These are phyloP conservation scores for Chlamydomonas reinhardtii DNA, from an alignment of 163 green algal species.

Conservation along the genomic window DNA sequence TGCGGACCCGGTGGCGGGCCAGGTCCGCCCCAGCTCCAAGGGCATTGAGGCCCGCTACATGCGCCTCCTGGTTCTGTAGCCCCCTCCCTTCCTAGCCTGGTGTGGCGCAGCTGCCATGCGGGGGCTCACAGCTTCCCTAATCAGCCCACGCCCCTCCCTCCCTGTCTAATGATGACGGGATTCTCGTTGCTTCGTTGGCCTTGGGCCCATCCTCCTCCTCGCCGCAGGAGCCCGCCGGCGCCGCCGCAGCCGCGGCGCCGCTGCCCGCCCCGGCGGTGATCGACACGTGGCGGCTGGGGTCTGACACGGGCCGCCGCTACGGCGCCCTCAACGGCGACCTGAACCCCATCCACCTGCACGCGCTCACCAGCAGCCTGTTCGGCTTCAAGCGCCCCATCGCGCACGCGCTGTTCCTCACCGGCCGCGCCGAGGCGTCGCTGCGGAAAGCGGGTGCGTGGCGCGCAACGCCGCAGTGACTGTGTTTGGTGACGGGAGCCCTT, in stretches of 20 bases:
- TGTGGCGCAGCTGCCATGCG: too few species aligned
- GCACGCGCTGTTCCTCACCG: conserved; percentile 73
- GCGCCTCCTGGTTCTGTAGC: too few species aligned
- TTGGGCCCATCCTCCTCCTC: too few species aligned
- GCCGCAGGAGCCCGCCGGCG: not conserved
- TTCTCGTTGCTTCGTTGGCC: too few species aligned
- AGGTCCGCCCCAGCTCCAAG: too few species aligned
- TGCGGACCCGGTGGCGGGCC: not conserved
- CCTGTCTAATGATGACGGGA: too few species aligned
- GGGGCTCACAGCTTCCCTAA: too few species aligned
- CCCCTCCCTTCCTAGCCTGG: too few species aligned
- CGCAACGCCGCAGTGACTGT: too few species aligned
- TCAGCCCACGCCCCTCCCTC: too few species aligned
- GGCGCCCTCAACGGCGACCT: conserved; percentile 68
- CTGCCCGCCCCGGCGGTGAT: not conserved
- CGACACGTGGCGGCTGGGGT: conserved; percentile 45
- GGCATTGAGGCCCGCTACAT: too few species aligned
- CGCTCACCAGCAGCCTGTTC: conserved; percentile 61
- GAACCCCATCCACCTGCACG: conserved; percentile 76
- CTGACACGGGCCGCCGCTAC: conserved; percentile 61
- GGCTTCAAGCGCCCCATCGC: conserved; percentile 76
- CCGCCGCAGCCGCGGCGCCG: not conserved
- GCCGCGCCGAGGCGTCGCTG: conserved; percentile 59
- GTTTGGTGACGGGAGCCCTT: too few species aligned
- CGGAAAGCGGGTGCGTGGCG: conserved; percentile 48